A percentile compares a stretch with the other conserved stretches of the same genome.
Evolutionary conservation across 495 filamentous ascomycete genomes (phyloP).

Genomic region (Pseudoneurospora amorphoporcata): DNA sequence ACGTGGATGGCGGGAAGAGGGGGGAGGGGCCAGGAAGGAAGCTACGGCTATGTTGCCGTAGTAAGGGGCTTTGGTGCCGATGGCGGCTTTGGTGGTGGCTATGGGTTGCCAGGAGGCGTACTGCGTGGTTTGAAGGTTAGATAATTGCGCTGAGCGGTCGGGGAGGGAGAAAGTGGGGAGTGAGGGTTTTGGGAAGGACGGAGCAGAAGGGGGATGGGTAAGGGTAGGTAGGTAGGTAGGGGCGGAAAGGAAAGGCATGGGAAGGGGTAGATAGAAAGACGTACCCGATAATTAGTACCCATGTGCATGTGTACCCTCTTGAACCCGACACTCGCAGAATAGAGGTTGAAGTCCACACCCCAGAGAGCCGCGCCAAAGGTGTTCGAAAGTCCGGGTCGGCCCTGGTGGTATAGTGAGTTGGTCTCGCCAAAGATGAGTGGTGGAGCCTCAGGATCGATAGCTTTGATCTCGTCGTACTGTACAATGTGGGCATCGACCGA

Average conservation of each 20-base stretch:
- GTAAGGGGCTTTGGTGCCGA: conserved; percentile 56
- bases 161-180: not conserved
- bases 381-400: conserved; percentile 52
- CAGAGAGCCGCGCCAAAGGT: conserved; percentile 63
- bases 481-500: conserved; percentile 38
- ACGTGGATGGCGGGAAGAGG: conserved; percentile 12
- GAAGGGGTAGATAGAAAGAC: not conserved
- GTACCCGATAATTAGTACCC: conserved; percentile 49
- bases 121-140: not conserved
- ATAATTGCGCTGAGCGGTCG: not conserved
- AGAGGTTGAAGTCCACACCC: conserved; percentile 57
- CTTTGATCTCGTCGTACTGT: conserved; percentile 31
- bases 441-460: conserved; percentile 26
- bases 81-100: conserved; percentile 36
- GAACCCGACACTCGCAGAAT: conserved; percentile 47
- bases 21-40: conserved; percentile 34
- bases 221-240: not conserved
- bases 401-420: conserved; percentile 56
- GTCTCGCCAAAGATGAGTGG: conserved; percentile 57
- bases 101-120: conserved; percentile 48
- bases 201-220: not conserved
- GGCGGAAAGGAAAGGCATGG: not conserved
- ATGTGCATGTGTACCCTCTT: conserved; percentile 55
- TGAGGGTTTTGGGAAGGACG: not conserved
- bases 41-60: conserved; percentile 56